Conservation (phyloP, 2,329 filamentous ascomycete genomes). For the Aspergillus sp. region DNA sequence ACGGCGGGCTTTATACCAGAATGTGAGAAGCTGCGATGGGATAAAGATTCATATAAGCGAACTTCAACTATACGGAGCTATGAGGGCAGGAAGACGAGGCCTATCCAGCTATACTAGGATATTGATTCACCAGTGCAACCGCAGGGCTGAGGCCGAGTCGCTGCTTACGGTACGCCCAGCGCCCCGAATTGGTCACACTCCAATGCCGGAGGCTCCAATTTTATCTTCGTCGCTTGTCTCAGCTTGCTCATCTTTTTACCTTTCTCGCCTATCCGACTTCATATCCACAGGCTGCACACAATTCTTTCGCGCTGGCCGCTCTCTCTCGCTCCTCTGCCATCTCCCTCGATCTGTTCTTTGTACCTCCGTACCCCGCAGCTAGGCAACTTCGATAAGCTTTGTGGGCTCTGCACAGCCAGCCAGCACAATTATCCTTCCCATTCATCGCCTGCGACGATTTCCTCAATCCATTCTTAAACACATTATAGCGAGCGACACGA, state of each 20-base stretch:
- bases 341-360: conserved; percentile 1
- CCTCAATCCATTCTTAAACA: neutral
- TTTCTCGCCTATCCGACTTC: conserved; percentile 1
- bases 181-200: conserved; percentile 13
- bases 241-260: conserved; percentile 7
- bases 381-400: conserved; percentile 8
- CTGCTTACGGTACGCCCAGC: neutral
- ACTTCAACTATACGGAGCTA: neutral
- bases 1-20: neutral
- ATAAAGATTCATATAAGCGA: neutral
- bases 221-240: conserved; percentile 9
- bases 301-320: neutral
- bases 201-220: conserved; percentile 16
- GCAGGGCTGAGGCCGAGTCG: neutral
- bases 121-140: neutral
- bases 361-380: conserved; percentile 13
- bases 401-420: conserved; percentile 1
- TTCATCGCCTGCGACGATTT: neutral
- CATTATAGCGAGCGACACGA: neutral
- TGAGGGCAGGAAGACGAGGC: neutral
- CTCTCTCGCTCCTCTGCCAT: neutral
- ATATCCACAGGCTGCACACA: neutral
- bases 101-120: neutral
- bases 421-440: neutral
- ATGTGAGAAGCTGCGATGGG: neutral